Evolutionary conservation across 2,329 filamentous ascomycete species (phyloP).

Genomic region (Monosporascus cannonballus): DNA sequence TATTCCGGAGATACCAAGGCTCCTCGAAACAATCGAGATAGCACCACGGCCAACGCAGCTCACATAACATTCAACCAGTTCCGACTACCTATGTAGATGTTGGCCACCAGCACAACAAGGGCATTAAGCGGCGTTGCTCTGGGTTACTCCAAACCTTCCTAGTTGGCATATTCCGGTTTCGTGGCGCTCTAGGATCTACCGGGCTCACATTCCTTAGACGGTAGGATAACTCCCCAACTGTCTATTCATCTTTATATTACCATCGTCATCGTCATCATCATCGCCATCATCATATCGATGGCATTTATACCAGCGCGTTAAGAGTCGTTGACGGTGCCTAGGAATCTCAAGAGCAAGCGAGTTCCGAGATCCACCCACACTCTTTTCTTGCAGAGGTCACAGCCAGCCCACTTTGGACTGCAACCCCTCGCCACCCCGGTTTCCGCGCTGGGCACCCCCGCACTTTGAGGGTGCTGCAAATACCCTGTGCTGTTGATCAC

Average conservation of each 20-base stretch:
- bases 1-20: too few species aligned
- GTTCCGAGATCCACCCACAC: not conserved
- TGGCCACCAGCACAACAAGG: too few species aligned
- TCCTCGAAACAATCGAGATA: too few species aligned
- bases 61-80: too few species aligned
- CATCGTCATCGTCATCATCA: not conserved
- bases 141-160: not conserved
- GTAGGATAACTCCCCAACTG: not conserved
- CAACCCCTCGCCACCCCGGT: not conserved
- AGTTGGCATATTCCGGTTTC: not conserved
- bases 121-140: too few species aligned
- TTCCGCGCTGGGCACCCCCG: not conserved
- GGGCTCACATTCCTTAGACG: not conserved
- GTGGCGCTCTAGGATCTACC: not conserved
- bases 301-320: not conserved
- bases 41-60: too few species aligned
- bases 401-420: not conserved
- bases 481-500: not conserved
- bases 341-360: not conserved
- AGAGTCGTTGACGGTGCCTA: not conserved
- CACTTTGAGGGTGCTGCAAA: not conserved
- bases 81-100: too few species aligned
- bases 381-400: not conserved
- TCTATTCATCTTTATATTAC: not conserved
- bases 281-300: not conserved